Evolutionary conservation across 2,329 filamentous ascomycete species (phyloP), one percentile per base, ranked within the genome.

Genomic region (Aspergillus aculeatus): DNA sequence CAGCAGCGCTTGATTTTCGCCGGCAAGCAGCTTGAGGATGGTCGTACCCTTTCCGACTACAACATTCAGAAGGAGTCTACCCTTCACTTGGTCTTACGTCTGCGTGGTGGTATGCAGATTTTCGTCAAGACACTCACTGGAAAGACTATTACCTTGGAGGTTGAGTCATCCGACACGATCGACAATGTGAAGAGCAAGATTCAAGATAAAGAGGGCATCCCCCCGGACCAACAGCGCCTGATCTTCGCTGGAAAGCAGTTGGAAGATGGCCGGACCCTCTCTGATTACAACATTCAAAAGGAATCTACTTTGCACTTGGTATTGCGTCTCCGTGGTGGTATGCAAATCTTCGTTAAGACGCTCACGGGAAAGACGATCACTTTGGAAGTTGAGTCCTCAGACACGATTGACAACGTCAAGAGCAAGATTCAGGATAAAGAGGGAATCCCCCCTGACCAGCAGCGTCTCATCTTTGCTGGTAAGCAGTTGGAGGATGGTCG

Each of bases 251-350:
- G 92, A 61, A 96, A 96, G 86, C 92, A 96, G 78, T 80, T 96
- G 1, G 92, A 96, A 75, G 92, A 97, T 69, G 93, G 93, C 52
- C 90, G 93, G 23, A 97, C 93, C 0, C 83, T 97, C 0, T 89
- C 86, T 54, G 94, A 97, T 76, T 97, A 97, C 86, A 97, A 97
- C 82, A 97, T 97, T 50, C 94, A 98, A 78, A 94, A 94, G 81
- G 91, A 94, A 73, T 90, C 87, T 0, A 94, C 91, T 0, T 83
- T 94, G 1, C 90, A 94, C 75, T 75, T 94, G 58, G 90, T 94
- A 50, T 87, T 94, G 24, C 88, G 90, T 73, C 86, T 94, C 5
- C 89, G 90, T 79, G 89, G 89, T 83, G 89, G 89, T 78, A 91
- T 90, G 88, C 84, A 93, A 70, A 92, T 92, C 67, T 93, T 93